Evolutionary conservation across 2,329 filamentous ascomycete species (phyloP), one percentile per base, ranked within the genome.

Genomic region (Xylariaceae sp.): DNA sequence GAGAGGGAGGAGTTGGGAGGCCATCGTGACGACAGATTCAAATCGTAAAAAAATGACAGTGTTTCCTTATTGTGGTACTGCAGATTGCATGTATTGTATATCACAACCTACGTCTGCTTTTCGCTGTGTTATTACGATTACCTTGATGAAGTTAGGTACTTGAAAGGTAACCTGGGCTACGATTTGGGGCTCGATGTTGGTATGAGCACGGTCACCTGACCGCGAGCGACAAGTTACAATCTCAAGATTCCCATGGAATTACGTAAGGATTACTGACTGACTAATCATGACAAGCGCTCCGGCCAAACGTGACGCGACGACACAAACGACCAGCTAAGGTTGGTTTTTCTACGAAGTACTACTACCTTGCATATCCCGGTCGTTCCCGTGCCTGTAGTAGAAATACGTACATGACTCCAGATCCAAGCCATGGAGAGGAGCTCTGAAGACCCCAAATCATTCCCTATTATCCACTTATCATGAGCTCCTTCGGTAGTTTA

Each of bases 1-100:
- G 67, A 90, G 77, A 57, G 88, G 88, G 57, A 91, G 81, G 58
- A 91, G 82, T 75, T 90, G 88, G 59, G 88, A 88, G 50, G 88
- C 82, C 88, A 90, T 89, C 58, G 73, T 55, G 54, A 34, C 49
- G 17, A 51, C 13, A 13, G 42, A 10, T 11, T 42, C 9, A 42
- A 13, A 42, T 42, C 11, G 42, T 6, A 2, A n/a, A 45, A 13
- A n/a, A n/a, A 45, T n/a, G 11, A 45, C 13, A 45, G 5, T n/a
- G 10, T n/a, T n/a, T 15, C 13, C 13, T 45, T 45, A 4, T 30
- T 30, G 3, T 4, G 23, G 23, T 30, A 30, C 23, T 30, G 23
- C 23, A 30, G 23, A 30, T 30, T 30, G 23, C 5, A 30, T 30
- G 5, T 5, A 42, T 13, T 11, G 37, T 42, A 11, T 42, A 10